These are phyloP conservation scores for Debaryomyces maramus DNA, from an alignment of 805 yeast species.

Conservation along the genomic window DNA sequence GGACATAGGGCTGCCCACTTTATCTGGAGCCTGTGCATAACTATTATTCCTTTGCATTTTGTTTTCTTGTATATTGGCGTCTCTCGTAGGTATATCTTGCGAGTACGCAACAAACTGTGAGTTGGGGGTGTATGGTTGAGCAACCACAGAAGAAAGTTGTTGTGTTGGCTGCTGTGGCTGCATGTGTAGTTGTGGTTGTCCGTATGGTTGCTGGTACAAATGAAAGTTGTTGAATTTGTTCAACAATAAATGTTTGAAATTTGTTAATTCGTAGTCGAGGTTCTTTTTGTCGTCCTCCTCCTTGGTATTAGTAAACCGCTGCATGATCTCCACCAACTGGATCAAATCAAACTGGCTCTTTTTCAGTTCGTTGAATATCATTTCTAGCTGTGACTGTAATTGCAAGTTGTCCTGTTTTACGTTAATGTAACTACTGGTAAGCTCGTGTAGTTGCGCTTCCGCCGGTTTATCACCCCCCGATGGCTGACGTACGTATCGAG, in stretches of 20 bases:
- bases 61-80: not conserved
- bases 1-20: not conserved
- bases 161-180: not conserved
- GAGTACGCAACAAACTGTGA: not conserved
- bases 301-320: constrained; percentile 8
- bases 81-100: not conserved
- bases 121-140: not conserved
- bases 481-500: not conserved
- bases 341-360: constrained; percentile 55
- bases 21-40: not conserved
- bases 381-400: constrained; percentile 47
- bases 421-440: constrained; percentile 35
- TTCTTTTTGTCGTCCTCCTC: constrained; percentile 7
- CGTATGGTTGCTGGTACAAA: constrained; percentile 3
- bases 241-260: constrained; percentile 10
- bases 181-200: constrained; percentile 5
- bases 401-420: constrained; percentile 44
- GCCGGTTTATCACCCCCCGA: not conserved
- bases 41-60: not conserved
- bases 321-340: constrained; percentile 46
- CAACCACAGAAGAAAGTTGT: constrained; percentile 10
- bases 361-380: constrained; percentile 47
- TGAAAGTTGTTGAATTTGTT: constrained; percentile 7
- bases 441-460: constrained; percentile 25
- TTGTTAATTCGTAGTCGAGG: constrained; percentile 12